Evolutionary conservation across 768 basidiomycete species (phyloP), one percentile per base, ranked within the genome.

Genomic region (Leccinum uliginosum): DNA sequence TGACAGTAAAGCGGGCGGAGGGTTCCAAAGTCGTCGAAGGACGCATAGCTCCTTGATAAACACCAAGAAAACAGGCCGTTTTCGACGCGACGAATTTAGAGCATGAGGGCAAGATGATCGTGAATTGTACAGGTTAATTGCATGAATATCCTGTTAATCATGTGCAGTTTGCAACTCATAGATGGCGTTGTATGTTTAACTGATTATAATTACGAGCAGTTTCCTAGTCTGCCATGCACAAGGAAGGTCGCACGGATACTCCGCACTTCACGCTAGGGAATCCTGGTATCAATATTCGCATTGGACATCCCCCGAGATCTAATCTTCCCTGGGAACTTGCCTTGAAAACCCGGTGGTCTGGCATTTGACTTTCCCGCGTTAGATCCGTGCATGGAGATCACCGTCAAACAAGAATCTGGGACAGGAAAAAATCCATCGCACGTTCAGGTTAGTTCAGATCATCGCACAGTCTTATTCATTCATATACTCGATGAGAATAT

Each of bases 1-100:
- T 90, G 15, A 85, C 85, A 0, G 76, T 87, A 27, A 82, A 80
- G 66, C 79, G 73, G 71, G 70, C 73, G 3, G 44, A 58, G 1
- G 64, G 47, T 6, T 23, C 50, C 9, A n/a, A 52, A n/a, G 70
- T 68, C 19, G 23, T 65, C 12, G 69, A 72, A 53, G 61, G 60
- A 24, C 29, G 17, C 12, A 55, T 69, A 50, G 35, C 32, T 27
- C n/a, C 53, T 45, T 66, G 54, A 58, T 17, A 2, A 11, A 12
- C 11, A 8, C 19, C 6, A 2, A 50, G 6, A 17, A 21, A 6
- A 2, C 1, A 7, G 2, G 3, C 11, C 24, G 5, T n/a, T 19
- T 19, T 5, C 6, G 19, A 24, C 29, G 7, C 45, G 12, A 8
- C 15, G n/a, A 34, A 35, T 44, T n/a, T 5, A 40, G 48, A 29